Percentiles rank a stretch among this genome's conserved stretches.
Conservation (phyloP, 345 rosid species). For the Eucalyptus marginata region DNA sequence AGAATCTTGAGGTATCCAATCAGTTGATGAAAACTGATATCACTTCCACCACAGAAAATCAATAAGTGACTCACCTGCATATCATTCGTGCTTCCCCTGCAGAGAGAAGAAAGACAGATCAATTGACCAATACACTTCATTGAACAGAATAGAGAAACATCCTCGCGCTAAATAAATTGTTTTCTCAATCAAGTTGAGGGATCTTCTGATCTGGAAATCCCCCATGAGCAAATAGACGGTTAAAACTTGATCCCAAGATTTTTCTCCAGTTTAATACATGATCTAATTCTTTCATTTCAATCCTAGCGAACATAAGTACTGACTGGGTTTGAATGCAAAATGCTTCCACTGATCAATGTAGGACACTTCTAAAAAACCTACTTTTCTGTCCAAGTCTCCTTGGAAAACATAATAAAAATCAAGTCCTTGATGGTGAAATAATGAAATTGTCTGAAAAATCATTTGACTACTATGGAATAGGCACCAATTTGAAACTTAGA, state of each 20-base stretch:
- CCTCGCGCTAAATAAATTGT: background rate
- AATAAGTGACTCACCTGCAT: constrained; percentile 40
- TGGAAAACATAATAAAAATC: background rate
- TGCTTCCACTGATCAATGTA: background rate
- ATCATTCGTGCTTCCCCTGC: constrained; percentile 60
- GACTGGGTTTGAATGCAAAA: background rate
- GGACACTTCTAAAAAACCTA: background rate
- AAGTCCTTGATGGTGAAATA: background rate
- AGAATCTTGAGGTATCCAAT: background rate
- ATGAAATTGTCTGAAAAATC: background rate
- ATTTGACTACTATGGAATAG: background rate
- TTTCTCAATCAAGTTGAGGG: background rate
- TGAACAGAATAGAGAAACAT: background rate
- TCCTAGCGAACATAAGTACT: background rate
- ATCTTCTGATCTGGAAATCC: background rate
- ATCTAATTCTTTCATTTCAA: background rate
- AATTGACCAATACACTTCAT: background rate
- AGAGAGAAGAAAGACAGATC: background rate
- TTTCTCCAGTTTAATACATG: background rate
- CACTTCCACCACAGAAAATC: background rate
- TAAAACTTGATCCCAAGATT: background rate
- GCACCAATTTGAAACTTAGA: background rate
- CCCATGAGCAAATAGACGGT: background rate
- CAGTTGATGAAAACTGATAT: background rate
- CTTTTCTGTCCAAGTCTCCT: background rate